Base-by-base conservation (phyloP, 116 monocot species). In the Iris pallida region DNA sequence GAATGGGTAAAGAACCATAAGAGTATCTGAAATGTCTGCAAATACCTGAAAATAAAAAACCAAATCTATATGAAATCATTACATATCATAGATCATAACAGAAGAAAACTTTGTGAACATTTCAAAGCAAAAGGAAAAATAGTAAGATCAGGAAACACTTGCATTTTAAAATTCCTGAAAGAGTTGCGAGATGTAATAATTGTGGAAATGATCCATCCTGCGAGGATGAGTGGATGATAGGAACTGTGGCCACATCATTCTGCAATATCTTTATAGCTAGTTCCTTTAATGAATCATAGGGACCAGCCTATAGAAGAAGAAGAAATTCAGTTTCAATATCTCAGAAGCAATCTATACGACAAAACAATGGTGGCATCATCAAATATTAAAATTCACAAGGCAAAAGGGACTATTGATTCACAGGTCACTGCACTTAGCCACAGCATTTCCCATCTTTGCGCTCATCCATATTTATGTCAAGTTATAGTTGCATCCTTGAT, bases 111-210 rank as follows among this genome's bases (percentile, higher is more conserved):
- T 14, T 7, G 14, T 45, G 57, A 71, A 6, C n/a, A 17, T 6
- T 4, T 20, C 30, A 18, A 59, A 67, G 11, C 54, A 47, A 46
- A 61, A 52, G 11, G 19, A 42, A 52, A 53, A 54, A 42, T 11
- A 53, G 59, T 41, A 75, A 14, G 10, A 43, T 44, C 10, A 45
- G 13, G 20, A n/a, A 51, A 16, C 12, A 13, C 81, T 73, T 80
- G 93, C 97, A 92, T 85, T 79, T 92, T 58, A 97, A 68, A 63
- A 97, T 92, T 77, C 83, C 92, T 46, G 90, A 87, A 17, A 97
- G 88, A 8, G 92, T 92, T 9, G 92, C 97, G 68, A 97, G 74
- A 79, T 92, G 92, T 59, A 97, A 64, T 42, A 97, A 60, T 53
- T 97, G 89, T 5, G 89, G 92, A 74, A 75, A 92, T 51, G 80